Evolutionary conservation across 108 stramenopile species (phyloP).

Genomic region (Cylindrotheca fusiformis): DNA sequence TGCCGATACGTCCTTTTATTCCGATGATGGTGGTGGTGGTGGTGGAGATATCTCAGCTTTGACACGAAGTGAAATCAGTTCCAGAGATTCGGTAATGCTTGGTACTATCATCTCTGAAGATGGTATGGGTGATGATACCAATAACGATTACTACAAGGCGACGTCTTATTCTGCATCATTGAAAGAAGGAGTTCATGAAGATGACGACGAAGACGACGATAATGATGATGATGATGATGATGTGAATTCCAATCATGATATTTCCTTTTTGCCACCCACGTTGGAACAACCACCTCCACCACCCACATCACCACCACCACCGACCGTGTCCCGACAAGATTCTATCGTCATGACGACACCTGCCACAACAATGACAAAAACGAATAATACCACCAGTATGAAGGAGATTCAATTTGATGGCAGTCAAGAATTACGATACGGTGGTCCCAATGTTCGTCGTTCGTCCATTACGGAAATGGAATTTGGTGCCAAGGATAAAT

Average conservation of each 20-base stretch:
- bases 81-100: too few relatives aligned
- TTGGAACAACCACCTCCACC: slow-evolving; percentile 12
- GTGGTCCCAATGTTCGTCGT: slow-evolving; percentile 6
- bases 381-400: neutral
- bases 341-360: neutral
- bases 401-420: slow-evolving; percentile 11
- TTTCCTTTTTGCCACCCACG: neutral
- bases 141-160: too few relatives aligned
- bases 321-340: neutral
- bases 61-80: too few relatives aligned
- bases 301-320: neutral
- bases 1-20: too few relatives aligned
- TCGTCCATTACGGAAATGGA: neutral
- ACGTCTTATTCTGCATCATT: too few relatives aligned
- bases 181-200: too few relatives aligned
- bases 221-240: slow-evolving; percentile 7
- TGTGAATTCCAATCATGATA: neutral
- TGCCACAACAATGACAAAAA: slow-evolving; percentile 1
- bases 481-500: slow-evolving; percentile 1
- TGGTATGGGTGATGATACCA: too few relatives aligned
- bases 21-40: too few relatives aligned
- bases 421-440: slow-evolving; percentile 14
- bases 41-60: too few relatives aligned
- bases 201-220: neutral
- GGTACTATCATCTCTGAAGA: too few relatives aligned